A percentile compares a stretch with the other conserved stretches of the same genome.
Conservation (phyloP, 768 basidiomycete genomes). For the Tylopilus plumbeoviolaceoides region DNA sequence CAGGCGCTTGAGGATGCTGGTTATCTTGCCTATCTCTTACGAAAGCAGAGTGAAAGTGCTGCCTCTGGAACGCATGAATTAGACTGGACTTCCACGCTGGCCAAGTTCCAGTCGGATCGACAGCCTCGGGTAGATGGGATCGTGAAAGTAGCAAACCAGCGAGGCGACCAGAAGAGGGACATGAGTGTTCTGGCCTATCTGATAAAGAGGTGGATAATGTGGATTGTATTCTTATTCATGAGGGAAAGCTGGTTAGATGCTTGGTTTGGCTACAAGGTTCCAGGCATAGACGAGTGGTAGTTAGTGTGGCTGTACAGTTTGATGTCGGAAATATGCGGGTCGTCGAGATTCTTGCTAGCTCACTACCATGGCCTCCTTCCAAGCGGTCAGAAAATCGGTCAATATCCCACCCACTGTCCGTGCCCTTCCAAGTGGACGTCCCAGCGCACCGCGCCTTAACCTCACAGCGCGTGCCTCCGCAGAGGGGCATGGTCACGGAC, state of each 20-base stretch:
- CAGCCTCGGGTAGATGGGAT: constrained; percentile 25
- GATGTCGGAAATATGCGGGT: constrained; percentile 39
- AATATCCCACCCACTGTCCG: constrained; percentile 80
- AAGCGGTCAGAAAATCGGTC: constrained; percentile 76
- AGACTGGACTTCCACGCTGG: constrained; percentile 18
- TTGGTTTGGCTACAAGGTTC: constrained; percentile 30
- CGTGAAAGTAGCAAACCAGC: constrained; percentile 25
- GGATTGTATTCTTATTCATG: constrained; percentile 16
- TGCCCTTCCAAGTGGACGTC: constrained; percentile 75
- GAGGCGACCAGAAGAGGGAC: constrained; percentile 22
- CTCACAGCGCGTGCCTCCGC: constrained; percentile 62
- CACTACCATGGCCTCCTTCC: constrained; percentile 49
- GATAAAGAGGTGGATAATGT: constrained; percentile 26
- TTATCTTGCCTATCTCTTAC: constrained; percentile 29
- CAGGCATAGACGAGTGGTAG: constrained; percentile 26
- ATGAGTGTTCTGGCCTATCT: constrained; percentile 17
- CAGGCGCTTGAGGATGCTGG: constrained; percentile 29
- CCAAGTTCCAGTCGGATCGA: constrained; percentile 23
- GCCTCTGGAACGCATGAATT: neutral
- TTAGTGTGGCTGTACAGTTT: constrained; percentile 30
- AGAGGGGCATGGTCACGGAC: constrained; percentile 54
- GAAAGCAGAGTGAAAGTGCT: constrained; percentile 6
- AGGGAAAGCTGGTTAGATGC: constrained; percentile 26
- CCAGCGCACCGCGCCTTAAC: constrained; percentile 71
- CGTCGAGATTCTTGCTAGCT: neutral